A percentile compares a stretch with the other conserved stretches of the same genome.
Evolutionary conservation across 805 yeast genomes (phyloP).

Genomic region (Saturnispora silvae): DNA sequence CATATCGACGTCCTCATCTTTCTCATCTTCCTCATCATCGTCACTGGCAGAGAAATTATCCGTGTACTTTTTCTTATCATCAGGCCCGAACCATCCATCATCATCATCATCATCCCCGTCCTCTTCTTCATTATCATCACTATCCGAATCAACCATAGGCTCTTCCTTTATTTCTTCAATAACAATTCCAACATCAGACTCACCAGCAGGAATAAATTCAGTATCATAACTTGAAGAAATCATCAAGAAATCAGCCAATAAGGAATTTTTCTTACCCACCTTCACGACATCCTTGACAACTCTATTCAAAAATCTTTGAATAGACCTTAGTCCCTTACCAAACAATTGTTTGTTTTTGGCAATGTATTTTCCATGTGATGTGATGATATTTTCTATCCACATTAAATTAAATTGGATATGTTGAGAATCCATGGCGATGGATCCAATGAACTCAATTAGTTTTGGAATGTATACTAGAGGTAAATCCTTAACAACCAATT

Average conservation of each 20-base stretch:
- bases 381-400: constrained; percentile 66
- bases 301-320: constrained; percentile 67
- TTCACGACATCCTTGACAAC: constrained; percentile 63
- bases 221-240: constrained; percentile 10
- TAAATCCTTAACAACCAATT: constrained; percentile 52
- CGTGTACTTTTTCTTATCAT: constrained; percentile 20
- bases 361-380: constrained; percentile 70
- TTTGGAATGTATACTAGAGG: constrained; percentile 71
- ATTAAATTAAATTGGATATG: constrained; percentile 77
- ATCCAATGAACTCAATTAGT: constrained; percentile 59
- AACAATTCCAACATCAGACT: constrained; percentile 23
- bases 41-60: constrained; percentile 30
- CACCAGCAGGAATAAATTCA: constrained; percentile 13
- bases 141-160: constrained; percentile 13
- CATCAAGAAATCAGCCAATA: constrained; percentile 42
- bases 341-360: constrained; percentile 51
- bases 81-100: constrained; percentile 28
- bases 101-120: constrained; percentile 26
- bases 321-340: constrained; percentile 50
- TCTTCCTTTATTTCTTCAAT: constrained; percentile 18
- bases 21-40: constrained; percentile 25
- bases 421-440: constrained; percentile 54
- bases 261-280: constrained; percentile 42
- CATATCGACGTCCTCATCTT: constrained; percentile 18
- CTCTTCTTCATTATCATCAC: constrained; percentile 16